Evolutionary conservation across 331 rosid genomes (phyloP).

Genomic region (Quercus tomentella): DNA sequence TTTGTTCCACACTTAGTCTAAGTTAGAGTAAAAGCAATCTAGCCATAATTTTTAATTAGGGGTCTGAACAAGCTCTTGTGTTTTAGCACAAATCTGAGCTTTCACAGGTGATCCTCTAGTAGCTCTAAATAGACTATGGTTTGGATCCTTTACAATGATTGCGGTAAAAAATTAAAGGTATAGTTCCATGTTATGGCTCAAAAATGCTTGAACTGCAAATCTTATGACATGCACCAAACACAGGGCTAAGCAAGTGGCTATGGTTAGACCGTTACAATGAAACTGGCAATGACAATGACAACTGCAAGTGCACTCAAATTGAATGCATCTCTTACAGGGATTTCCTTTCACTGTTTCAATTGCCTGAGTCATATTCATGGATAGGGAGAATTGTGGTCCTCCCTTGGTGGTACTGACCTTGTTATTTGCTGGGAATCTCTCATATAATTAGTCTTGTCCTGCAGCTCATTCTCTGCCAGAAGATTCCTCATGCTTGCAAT

Average conservation of each 20-base stretch:
- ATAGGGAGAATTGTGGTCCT: neutral
- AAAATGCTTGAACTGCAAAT: slow-evolving; percentile 70
- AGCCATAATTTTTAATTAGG: no score
- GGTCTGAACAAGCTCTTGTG: no score
- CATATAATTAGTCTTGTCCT: neutral
- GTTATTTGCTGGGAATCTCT: neutral
- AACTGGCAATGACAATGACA: neutral
- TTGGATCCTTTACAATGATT: slow-evolving; percentile 85
- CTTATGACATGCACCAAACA: slow-evolving; percentile 80
- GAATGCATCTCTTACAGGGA: neutral
- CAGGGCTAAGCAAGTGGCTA: slow-evolving; percentile 48
- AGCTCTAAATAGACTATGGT: slow-evolving; percentile 1
- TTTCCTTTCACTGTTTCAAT: neutral
- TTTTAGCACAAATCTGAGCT: no score
- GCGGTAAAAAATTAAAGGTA: slow-evolving; percentile 54
- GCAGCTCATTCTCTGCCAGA: neutral
- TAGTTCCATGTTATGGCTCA: slow-evolving; percentile 69
- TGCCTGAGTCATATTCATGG: neutral
- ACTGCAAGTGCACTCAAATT: neutral
- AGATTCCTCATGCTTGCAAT: neutral
- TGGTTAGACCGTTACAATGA: neutral
- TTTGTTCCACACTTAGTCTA: no score
- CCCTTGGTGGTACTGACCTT: neutral
- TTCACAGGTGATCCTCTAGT: no score
- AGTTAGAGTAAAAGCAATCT: no score